Evolutionary conservation across 169 alveolate species (phyloP).

Genomic region (Plasmodium yoelii): DNA sequence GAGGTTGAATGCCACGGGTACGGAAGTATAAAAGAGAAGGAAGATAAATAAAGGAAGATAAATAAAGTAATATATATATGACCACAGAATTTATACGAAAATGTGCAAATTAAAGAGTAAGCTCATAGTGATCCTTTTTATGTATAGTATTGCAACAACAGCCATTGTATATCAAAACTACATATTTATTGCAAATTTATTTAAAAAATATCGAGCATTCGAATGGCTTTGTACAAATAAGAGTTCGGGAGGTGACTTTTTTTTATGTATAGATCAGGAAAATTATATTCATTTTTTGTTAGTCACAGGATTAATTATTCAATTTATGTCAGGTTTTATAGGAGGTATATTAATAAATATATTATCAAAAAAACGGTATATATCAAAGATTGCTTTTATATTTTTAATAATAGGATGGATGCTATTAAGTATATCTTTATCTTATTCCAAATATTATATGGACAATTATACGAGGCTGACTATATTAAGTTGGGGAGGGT

Average conservation of each 20-base stretch:
- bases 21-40: too few relatives aligned
- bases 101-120: slow-evolving; percentile 15
- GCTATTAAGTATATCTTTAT: slow-evolving; percentile 13
- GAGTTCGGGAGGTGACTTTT: slow-evolving; percentile 16
- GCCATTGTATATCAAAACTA: slow-evolving; percentile 64
- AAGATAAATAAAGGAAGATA: too few relatives aligned
- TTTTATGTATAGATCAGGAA: slow-evolving; percentile 60
- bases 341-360: slow-evolving; percentile 54
- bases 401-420: slow-evolving; percentile 50
- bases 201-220: slow-evolving; percentile 47
- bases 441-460: slow-evolving; percentile 31
- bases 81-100: neutral
- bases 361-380: slow-evolving; percentile 28
- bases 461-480: neutral
- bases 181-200: slow-evolving; percentile 39
- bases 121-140: slow-evolving; percentile 19
- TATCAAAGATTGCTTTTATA: slow-evolving; percentile 36
- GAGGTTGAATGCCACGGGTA: too few relatives aligned
- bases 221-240: slow-evolving; percentile 63
- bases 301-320: slow-evolving; percentile 49
- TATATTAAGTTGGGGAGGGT: neutral
- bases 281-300: slow-evolving; percentile 51
- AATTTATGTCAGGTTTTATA: slow-evolving; percentile 53
- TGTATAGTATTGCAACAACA: slow-evolving; percentile 69
- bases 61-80: too few relatives aligned